phyloP scores from a whole-genome alignment of 2,329 filamentous ascomycete genomes.

The Pseudogymnoascus pannorum region DNA sequence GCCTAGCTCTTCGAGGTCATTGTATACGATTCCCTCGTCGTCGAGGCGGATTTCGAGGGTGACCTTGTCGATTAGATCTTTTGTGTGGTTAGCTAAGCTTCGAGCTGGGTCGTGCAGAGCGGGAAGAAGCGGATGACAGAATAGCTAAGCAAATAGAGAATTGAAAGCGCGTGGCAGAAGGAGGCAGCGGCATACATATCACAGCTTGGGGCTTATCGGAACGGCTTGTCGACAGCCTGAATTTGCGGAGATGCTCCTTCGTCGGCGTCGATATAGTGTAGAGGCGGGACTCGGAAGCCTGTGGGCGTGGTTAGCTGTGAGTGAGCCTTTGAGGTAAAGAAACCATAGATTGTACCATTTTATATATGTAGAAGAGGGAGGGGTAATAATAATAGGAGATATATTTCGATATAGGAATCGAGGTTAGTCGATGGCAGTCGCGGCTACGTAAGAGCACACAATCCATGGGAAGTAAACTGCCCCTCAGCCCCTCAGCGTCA shows the following conservation, averaged over 20 bases:
- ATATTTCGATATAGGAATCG: not conserved
- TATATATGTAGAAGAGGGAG: not conserved
- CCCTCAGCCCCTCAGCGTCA: conserved; percentile 3
- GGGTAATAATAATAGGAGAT: not conserved
- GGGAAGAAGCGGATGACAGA: not conserved
- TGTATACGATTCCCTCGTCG: conserved; percentile 70
- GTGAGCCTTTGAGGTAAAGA: not conserved
- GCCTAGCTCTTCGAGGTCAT: conserved; percentile 67
- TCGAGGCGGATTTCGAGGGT: conserved; percentile 84
- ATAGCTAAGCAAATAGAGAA: not conserved
- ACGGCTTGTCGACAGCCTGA: conserved; percentile 83
- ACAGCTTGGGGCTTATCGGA: conserved; percentile 82
- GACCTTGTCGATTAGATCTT: conserved; percentile 85
- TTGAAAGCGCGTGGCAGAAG: not conserved
- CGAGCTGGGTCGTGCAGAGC: not conserved
- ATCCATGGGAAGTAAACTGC: not conserved
- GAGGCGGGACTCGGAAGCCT: conserved; percentile 70
- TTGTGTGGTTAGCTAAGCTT: conserved; percentile 18
- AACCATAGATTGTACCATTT: not conserved
- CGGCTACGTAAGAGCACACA: not conserved
- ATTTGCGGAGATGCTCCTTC: conserved; percentile 85
- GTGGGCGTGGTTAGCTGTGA: not conserved
- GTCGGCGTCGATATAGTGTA: conserved; percentile 92
- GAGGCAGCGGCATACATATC: conserved; percentile 64
- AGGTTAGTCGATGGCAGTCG: not conserved